These are phyloP conservation scores for Cordyceps tenuipes DNA, from an alignment of 2,329 filamentous ascomycete species.

Conservation along the genomic window DNA sequence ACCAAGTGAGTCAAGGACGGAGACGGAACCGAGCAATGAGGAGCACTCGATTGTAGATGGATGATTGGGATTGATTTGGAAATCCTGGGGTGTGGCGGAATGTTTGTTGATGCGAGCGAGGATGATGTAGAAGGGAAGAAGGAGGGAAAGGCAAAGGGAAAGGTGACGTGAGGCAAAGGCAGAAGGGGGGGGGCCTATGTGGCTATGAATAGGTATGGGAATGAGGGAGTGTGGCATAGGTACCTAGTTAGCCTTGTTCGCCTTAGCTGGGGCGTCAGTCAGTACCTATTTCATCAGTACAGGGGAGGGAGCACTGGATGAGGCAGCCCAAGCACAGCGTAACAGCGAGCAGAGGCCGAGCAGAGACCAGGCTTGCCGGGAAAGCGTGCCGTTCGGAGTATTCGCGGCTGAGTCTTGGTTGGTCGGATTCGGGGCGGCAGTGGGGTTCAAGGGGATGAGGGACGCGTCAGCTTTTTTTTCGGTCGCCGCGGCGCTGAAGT, in stretches of 20 bases:
- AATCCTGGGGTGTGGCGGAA: conserved; percentile 11
- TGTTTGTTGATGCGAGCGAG: conserved; percentile 13
- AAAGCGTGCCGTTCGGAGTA: conserved; percentile 2
- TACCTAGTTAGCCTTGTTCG: too few species aligned
- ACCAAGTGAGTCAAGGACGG: background rate
- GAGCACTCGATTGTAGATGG: background rate
- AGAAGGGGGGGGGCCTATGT: conserved; percentile 17
- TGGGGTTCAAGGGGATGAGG: conserved; percentile 17
- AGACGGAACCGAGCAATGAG: background rate
- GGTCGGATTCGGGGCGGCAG: conserved; percentile 2
- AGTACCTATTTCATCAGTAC: too few species aligned
- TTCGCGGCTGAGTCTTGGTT: conserved; percentile 5
- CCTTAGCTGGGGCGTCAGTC: too few species aligned
- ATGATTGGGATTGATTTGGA: background rate
- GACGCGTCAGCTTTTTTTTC: conserved; percentile 22
- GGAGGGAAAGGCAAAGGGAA: conserved; percentile 17
- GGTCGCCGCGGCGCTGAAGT: background rate
- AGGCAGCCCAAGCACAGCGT: background rate
- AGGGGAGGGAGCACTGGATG: background rate
- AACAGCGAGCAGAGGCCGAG: background rate
- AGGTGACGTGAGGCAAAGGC: conserved; percentile 18
- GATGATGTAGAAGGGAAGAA: conserved; percentile 13
- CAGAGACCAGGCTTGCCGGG: background rate
- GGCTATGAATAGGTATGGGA: conserved; percentile 25
- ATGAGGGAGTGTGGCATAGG: background rate